Percentiles rank a stretch among this genome's conserved stretches.
phyloP scores from a whole-genome alignment of 768 basidiomycete genomes.

The Cubamyces lactineus region DNA sequence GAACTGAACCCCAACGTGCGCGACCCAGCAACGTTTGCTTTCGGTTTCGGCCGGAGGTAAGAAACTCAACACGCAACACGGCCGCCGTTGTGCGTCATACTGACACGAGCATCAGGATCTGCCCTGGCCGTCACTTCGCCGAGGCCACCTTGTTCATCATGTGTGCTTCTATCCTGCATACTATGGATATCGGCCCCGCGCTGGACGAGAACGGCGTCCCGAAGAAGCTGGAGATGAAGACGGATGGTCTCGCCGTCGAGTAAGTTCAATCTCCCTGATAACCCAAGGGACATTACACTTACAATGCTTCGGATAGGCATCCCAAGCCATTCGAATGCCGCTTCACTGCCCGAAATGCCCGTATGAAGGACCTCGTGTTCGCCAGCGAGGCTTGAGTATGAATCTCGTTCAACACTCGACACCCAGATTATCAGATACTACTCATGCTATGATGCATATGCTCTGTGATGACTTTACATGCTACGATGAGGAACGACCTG shows the following conservation, averaged over 20 bases:
- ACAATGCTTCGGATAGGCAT: neutral
- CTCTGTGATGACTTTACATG: too few species aligned
- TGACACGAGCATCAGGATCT: slow-evolving; percentile 17
- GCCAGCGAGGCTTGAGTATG: neutral
- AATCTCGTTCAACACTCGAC: too few species aligned
- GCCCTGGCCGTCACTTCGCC: slow-evolving; percentile 30
- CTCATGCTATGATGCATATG: too few species aligned
- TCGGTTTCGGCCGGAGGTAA: slow-evolving; percentile 32
- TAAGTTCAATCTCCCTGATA: too few species aligned
- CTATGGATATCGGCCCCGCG: slow-evolving; percentile 20
- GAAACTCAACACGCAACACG: too few species aligned
- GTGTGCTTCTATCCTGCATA: slow-evolving; percentile 26
- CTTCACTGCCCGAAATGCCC: slow-evolving; percentile 1
- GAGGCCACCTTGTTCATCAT: slow-evolving; percentile 26
- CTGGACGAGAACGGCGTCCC: slow-evolving; percentile 11
- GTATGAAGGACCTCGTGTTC: slow-evolving; percentile 6
- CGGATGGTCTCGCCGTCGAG: too few species aligned
- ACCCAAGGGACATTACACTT: too few species aligned
- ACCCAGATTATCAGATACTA: too few species aligned
- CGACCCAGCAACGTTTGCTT: slow-evolving; percentile 27
- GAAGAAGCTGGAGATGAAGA: too few species aligned
- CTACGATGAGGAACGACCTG: too few species aligned
- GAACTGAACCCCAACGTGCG: slow-evolving; percentile 12
- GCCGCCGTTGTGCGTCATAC: too few species aligned
- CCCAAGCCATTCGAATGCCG: slow-evolving; percentile 9